phyloP scores from a whole-genome alignment of 805 yeast genomes.

The Cyberlindnera samutprakarnensis region DNA sequence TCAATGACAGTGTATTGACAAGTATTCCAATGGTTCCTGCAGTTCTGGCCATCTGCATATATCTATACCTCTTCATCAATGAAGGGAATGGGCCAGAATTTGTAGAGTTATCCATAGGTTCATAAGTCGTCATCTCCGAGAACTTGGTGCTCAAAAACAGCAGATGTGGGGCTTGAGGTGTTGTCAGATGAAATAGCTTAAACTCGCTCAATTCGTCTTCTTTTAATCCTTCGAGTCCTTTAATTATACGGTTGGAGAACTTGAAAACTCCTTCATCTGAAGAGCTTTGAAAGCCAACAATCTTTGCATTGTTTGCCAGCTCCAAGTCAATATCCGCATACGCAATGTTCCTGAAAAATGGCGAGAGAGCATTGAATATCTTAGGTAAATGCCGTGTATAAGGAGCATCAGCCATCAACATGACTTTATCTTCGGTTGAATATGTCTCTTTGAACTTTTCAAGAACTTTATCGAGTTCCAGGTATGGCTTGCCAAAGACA shows the following conservation, averaged over 20 bases:
- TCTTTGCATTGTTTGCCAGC: slow-evolving; percentile 27
- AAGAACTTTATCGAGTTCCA: slow-evolving; percentile 36
- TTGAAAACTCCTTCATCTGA: slow-evolving; percentile 4
- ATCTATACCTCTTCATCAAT: slow-evolving; percentile 74
- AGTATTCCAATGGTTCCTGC: slow-evolving; percentile 90
- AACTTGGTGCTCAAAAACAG: slow-evolving; percentile 72
- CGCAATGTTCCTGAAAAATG: slow-evolving; percentile 26
- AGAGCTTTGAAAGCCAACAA: slow-evolving; percentile 32
- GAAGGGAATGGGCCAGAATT: slow-evolving; percentile 66
- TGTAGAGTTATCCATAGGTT: slow-evolving; percentile 30
- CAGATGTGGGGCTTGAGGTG: slow-evolving; percentile 73
- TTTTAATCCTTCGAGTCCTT: slow-evolving; percentile 16
- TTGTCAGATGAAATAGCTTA: slow-evolving; percentile 59
- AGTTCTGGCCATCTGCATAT: slow-evolving; percentile 81
- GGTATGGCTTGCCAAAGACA: slow-evolving; percentile 63
- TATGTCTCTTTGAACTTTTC: slow-evolving; percentile 35
- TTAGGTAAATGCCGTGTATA: slow-evolving; percentile 38
- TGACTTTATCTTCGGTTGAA: slow-evolving; percentile 35
- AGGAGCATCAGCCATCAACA: slow-evolving; percentile 73
- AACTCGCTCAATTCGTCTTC: slow-evolving; percentile 37
- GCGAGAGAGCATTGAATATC: slow-evolving; percentile 30
- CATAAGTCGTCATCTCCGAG: slow-evolving; percentile 40
- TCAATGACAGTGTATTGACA: slow-evolving; percentile 80
- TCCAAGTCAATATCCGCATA: slow-evolving; percentile 33
- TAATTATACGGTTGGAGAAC: slow-evolving; percentile 24